Percentiles rank a stretch among this genome's conserved stretches.
phyloP scores from a whole-genome alignment of 129 eudicot genomes.

The Tagetes patula region DNA sequence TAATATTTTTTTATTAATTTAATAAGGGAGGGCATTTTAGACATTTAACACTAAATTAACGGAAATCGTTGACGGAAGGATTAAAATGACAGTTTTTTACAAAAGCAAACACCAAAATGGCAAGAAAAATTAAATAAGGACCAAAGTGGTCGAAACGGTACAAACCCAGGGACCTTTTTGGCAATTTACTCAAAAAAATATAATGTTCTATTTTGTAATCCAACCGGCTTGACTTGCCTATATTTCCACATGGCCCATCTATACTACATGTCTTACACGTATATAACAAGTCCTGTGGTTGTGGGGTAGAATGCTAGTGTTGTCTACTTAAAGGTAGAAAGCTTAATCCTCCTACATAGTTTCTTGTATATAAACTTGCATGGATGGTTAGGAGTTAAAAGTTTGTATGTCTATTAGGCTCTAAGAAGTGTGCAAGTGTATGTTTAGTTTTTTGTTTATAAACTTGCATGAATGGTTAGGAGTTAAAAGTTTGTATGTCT shows the following conservation, averaged over 20 bases:
- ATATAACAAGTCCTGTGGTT: neutral
- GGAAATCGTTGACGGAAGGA: too few species aligned
- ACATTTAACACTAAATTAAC: too few species aligned
- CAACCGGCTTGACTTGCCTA: neutral
- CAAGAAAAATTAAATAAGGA: too few species aligned
- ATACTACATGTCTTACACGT: neutral
- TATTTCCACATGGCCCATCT: neutral
- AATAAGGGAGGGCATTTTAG: too few species aligned
- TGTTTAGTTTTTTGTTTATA: neutral
- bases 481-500: neutral
- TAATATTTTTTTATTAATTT: too few species aligned
- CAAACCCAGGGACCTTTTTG: too few species aligned
- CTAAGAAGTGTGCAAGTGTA: neutral
- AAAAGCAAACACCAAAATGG: too few species aligned
- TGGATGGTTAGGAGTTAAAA: neutral
- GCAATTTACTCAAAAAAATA: neutral
- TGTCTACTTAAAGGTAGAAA: neutral
- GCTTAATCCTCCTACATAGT: neutral
- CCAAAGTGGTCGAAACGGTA: too few species aligned
- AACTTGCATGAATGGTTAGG: neutral
- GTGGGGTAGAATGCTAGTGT: neutral
- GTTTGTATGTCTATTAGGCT: neutral
- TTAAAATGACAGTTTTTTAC: too few species aligned
- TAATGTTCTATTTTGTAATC: neutral
- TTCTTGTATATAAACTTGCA: neutral